These are phyloP conservation scores for Arabidopsis lyrata DNA, from an alignment of 441 rosid species.

Conservation along the genomic window DNA sequence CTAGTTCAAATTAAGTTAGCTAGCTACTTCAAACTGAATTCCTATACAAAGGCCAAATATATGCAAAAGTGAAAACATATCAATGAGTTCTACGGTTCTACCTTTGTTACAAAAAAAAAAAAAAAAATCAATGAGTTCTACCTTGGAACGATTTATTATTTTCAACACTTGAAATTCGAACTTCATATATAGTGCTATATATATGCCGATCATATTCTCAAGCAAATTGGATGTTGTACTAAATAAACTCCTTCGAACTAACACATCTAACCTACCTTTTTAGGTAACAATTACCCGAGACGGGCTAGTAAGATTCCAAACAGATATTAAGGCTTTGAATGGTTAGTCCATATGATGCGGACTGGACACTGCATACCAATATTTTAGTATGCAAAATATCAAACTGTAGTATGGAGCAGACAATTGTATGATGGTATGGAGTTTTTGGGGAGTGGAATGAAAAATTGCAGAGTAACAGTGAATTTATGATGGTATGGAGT, in stretches of 20 bases:
- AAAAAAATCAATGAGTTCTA: background rate
- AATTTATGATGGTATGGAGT: too few species aligned
- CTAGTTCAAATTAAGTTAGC: background rate
- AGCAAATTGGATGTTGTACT: background rate
- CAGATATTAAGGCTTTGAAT: too few species aligned
- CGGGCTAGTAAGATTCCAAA: too few species aligned
- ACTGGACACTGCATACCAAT: too few species aligned
- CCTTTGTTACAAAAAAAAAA: too few species aligned
- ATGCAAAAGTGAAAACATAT: background rate
- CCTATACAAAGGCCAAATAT: slow-evolving; percentile 4
- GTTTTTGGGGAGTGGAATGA: too few species aligned
- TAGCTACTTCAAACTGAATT: background rate
- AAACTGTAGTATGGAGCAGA: too few species aligned
- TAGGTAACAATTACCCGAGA: too few species aligned
- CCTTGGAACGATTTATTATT: slow-evolving; percentile 1
- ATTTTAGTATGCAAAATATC: too few species aligned
- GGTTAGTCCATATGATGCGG: too few species aligned
- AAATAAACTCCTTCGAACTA: background rate
- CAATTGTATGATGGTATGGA: too few species aligned
- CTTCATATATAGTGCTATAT: slow-evolving; percentile 5
- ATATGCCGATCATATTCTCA: slow-evolving; percentile 14
- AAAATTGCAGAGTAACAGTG: too few species aligned
- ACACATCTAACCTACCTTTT: slow-evolving; percentile 1
- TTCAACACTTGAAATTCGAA: background rate
- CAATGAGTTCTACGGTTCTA: background rate